phyloP scores from a whole-genome alignment of 1,284 basidiomycete genomes.

The Fomes fomentarius region DNA sequence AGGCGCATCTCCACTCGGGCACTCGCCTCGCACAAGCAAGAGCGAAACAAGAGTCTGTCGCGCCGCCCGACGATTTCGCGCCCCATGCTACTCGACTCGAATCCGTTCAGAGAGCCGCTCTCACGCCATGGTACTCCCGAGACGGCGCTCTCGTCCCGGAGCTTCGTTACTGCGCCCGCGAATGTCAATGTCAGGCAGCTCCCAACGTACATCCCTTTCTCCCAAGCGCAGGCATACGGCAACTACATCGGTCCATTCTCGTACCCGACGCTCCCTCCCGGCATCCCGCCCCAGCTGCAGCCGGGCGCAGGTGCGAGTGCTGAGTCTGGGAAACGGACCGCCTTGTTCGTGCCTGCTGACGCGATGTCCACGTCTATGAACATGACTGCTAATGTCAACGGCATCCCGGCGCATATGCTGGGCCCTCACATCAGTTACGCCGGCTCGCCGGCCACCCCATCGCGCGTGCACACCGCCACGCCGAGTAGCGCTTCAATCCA shows the following conservation, averaged over 20 bases:
- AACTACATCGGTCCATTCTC: conserved; percentile 8
- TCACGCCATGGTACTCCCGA: conserved; percentile 26
- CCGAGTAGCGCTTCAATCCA: conserved; percentile 32
- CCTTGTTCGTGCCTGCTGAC: no score
- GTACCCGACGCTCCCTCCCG: conserved; percentile 5
- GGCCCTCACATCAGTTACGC: conserved; percentile 2
- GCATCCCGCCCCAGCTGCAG: conserved; percentile 4
- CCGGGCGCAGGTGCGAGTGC: no score
- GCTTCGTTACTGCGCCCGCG: conserved; percentile 10
- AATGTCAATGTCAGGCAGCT: conserved; percentile 1
- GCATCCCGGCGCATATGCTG: neutral
- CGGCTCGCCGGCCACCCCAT: conserved; percentile 6
- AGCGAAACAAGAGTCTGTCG: neutral
- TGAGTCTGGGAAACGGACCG: no score
- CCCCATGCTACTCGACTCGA: conserved; percentile 19
- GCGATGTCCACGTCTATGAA: no score
- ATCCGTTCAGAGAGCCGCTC: conserved; percentile 28
- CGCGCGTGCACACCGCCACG: conserved; percentile 23
- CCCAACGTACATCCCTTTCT: neutral
- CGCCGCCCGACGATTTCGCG: conserved; percentile 10
- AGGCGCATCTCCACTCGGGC: conserved; percentile 1
- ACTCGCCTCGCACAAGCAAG: neutral
- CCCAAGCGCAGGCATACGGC: conserved; percentile 8
- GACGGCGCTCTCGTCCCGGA: conserved; percentile 17
- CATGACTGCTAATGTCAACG: no score